Conservation (phyloP, 2,329 filamentous ascomycete genomes). For the Fulvia fulva region DNA sequence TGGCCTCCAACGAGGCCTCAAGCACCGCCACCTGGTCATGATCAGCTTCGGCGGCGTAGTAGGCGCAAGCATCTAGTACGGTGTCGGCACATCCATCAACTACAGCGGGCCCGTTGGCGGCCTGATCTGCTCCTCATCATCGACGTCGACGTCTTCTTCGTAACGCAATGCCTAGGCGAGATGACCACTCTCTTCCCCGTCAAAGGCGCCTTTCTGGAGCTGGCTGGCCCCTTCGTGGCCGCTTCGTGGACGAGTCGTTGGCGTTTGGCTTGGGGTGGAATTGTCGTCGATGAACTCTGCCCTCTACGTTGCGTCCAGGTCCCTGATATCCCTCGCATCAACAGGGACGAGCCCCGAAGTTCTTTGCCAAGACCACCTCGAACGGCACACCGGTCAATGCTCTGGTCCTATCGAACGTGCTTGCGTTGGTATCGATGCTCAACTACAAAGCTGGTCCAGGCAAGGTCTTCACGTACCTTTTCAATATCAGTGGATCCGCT, state of each 20-base stretch:
- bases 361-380: conserved; percentile 9
- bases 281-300: conserved; percentile 10
- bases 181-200: conserved; percentile 15
- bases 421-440: conserved; percentile 10
- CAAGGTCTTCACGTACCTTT: conserved; percentile 11
- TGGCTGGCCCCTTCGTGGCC: conserved; percentile 10
- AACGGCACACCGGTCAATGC: conserved; percentile 11
- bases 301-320: conserved; percentile 9
- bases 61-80: conserved; percentile 16
- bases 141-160: conserved; percentile 16
- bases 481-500: conserved; percentile 10
- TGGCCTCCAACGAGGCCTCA: conserved; percentile 14
- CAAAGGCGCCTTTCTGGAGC: conserved; percentile 15
- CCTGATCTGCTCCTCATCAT: conserved; percentile 16
- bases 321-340: conserved; percentile 9
- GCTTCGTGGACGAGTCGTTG: conserved; percentile 14
- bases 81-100: conserved; percentile 10
- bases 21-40: conserved; percentile 14
- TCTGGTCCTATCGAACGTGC: conserved; percentile 5
- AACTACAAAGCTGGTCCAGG: conserved; percentile 8
- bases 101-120: conserved; percentile 15
- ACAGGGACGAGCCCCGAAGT: conserved; percentile 9
- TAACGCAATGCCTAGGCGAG: conserved; percentile 17
- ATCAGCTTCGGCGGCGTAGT: conserved; percentile 18
- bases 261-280: conserved; percentile 16